Evolutionary conservation across 768 basidiomycete genomes (phyloP).

Genomic region (Phlegmacium glaucopus): DNA sequence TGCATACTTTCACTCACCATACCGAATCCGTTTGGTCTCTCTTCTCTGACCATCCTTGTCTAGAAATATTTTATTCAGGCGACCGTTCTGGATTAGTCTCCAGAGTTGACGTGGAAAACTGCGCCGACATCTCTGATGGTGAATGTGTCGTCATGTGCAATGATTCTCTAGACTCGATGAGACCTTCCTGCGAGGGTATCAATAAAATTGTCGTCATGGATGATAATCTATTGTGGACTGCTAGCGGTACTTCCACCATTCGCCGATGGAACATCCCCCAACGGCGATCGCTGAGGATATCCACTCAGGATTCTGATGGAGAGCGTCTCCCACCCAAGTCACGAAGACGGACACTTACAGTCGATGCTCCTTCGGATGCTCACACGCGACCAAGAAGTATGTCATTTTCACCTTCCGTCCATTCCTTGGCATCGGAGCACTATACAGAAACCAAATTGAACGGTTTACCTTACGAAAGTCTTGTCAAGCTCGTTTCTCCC

Average conservation of each 20-base stretch:
- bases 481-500: slow-evolving; percentile 66
- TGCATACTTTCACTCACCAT: slow-evolving; percentile 96
- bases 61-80: slow-evolving; percentile 91
- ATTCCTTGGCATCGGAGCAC: slow-evolving; percentile 32
- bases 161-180: slow-evolving; percentile 42
- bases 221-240: slow-evolving; percentile 87
- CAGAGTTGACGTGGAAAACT: slow-evolving; percentile 86
- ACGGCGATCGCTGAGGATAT: slow-evolving; percentile 36
- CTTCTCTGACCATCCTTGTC: slow-evolving; percentile 79
- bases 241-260: slow-evolving; percentile 77
- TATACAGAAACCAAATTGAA: slow-evolving; percentile 38
- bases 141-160: slow-evolving; percentile 85
- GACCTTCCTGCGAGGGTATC: slow-evolving; percentile 50
- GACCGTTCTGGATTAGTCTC: slow-evolving; percentile 89
- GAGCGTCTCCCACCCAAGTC: slow-evolving; percentile 14
- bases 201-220: slow-evolving; percentile 82
- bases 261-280: slow-evolving; percentile 77
- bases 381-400: slow-evolving; percentile 22
- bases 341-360: background rate
- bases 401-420: slow-evolving; percentile 32
- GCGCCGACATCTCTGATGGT: slow-evolving; percentile 78
- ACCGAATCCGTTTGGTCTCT: slow-evolving; percentile 94
- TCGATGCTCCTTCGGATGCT: slow-evolving; percentile 17
- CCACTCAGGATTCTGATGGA: slow-evolving; percentile 22
- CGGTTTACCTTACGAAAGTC: slow-evolving; percentile 67